A percentile compares a stretch with the other conserved stretches of the same genome.
Evolutionary conservation across 2,329 filamentous ascomycete species (phyloP).

Genomic region (Neofusicoccum sp.): DNA sequence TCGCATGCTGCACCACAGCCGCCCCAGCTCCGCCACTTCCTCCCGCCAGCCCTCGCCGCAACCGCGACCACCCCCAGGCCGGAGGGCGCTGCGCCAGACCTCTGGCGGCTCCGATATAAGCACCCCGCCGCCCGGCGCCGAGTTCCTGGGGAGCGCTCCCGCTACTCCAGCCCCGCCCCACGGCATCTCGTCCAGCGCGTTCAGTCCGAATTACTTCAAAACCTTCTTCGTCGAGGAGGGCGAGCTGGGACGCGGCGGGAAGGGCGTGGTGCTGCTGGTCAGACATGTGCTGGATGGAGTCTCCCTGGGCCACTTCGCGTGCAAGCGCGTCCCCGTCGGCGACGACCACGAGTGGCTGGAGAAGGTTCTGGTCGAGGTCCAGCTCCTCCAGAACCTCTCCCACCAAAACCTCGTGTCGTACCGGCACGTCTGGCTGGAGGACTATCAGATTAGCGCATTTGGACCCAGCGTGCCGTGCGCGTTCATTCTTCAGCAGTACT

Average conservation of each 20-base stretch:
- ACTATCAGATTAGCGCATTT: slow-evolving; percentile 79
- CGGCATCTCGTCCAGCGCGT: slow-evolving; percentile 82
- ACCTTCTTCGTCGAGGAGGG: slow-evolving; percentile 90
- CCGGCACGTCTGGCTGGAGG: slow-evolving; percentile 95
- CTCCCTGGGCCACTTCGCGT: slow-evolving; percentile 86
- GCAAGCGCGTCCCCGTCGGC: slow-evolving; percentile 91
- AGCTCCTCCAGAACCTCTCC: slow-evolving; percentile 85
- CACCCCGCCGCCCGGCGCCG: slow-evolving; percentile 51
- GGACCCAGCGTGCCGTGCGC: slow-evolving; percentile 90
- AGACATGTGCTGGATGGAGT: slow-evolving; percentile 90
- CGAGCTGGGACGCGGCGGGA: slow-evolving; percentile 85
- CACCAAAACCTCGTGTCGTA: slow-evolving; percentile 97
- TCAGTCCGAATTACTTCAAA: slow-evolving; percentile 90
- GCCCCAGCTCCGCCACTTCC: slow-evolving; percentile 53
- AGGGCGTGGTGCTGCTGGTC: slow-evolving; percentile 93
- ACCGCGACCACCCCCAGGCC: slow-evolving; percentile 48
- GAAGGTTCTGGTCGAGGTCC: slow-evolving; percentile 91
- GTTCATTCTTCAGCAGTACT: slow-evolving; percentile 97
- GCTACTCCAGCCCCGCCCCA: slow-evolving; percentile 48
- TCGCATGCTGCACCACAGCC: slow-evolving; percentile 76
- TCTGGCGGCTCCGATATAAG: slow-evolving; percentile 33
- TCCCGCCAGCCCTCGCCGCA: slow-evolving; percentile 48
- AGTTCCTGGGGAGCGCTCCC: slow-evolving; percentile 51
- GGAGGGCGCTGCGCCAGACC: slow-evolving; percentile 49
- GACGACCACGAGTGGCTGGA: slow-evolving; percentile 95